phyloP scores from a whole-genome alignment of 148 eudicot species.

The Oxyria digyna region DNA sequence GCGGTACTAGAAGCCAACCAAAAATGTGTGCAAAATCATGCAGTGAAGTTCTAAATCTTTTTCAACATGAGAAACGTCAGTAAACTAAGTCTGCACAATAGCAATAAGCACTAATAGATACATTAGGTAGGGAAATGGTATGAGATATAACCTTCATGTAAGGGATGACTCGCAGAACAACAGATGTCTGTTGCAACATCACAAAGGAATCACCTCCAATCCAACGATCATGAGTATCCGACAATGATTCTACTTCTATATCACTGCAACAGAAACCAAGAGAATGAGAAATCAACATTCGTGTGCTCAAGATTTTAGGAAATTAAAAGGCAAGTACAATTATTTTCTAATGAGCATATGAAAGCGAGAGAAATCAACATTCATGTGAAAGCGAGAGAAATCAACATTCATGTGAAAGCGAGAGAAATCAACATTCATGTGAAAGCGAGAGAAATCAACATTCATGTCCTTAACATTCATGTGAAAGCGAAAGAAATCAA shows the following conservation, averaged over 20 bases:
- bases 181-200: slow-evolving; percentile 75
- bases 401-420: too few species aligned
- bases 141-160: slow-evolving; percentile 59
- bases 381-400: too few species aligned
- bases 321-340: too few species aligned
- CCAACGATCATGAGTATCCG: slow-evolving; percentile 75
- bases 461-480: too few species aligned
- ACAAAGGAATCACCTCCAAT: slow-evolving; percentile 83
- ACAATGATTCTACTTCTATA: slow-evolving; percentile 57
- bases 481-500: too few species aligned
- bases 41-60: background rate
- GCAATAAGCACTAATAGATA: slow-evolving; percentile 10
- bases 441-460: too few species aligned
- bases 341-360: too few species aligned
- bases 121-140: background rate
- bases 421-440: too few species aligned
- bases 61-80: background rate
- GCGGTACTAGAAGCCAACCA: background rate
- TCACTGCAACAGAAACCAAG: slow-evolving; percentile 31
- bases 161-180: slow-evolving; percentile 71
- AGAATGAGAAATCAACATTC: background rate
- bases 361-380: too few species aligned
- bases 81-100: background rate
- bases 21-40: background rate
- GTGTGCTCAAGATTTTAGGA: background rate